Percentiles rank a stretch among this genome's conserved stretches.
Conservation (phyloP, 352 stramenopile species). For the Phytophthora fragariae region DNA sequence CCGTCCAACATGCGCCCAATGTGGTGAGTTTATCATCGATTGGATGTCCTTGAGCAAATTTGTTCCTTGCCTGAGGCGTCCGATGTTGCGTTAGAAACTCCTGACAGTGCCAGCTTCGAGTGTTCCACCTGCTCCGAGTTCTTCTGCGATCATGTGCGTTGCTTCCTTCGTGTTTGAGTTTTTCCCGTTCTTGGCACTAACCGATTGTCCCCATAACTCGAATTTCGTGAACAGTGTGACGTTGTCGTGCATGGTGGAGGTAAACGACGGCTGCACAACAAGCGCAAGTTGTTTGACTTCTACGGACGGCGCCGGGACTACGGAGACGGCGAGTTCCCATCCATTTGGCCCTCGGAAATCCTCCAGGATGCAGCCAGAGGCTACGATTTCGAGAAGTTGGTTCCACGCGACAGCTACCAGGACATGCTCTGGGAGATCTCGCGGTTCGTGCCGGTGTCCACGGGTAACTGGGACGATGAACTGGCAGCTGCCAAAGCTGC, state of each 20-base stretch:
- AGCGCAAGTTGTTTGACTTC: conserved; percentile 90
- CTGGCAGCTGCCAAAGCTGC: neutral
- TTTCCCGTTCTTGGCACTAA: neutral
- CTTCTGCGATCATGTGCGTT: conserved; percentile 82
- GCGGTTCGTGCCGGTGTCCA: conserved; percentile 58
- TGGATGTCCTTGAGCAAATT: neutral
- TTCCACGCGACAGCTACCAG: conserved; percentile 68
- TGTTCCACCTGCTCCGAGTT: conserved; percentile 92
- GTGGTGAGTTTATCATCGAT: conserved; percentile 50
- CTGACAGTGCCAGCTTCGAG: conserved; percentile 73
- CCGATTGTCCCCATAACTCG: neutral
- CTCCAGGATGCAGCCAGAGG: conserved; percentile 73
- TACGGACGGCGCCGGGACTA: conserved; percentile 94
- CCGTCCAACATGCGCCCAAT: conserved; percentile 89
- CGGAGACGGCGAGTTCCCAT: conserved; percentile 91
- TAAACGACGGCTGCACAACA: conserved; percentile 77
- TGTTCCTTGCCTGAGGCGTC: neutral
- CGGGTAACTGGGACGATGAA: conserved; percentile 40
- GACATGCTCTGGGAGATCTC: conserved; percentile 73
- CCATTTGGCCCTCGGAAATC: conserved; percentile 90
- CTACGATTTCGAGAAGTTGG: conserved; percentile 72
- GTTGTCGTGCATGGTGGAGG: conserved; percentile 86
- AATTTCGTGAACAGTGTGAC: conserved; percentile 60
- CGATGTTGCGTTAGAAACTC: conserved; percentile 43
- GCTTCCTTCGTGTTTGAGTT: neutral